A percentile compares a stretch with the other conserved stretches of the same genome.
Conservation (phyloP, 2,329 filamentous ascomycete genomes). For the Chaetothyriales sp. region DNA sequence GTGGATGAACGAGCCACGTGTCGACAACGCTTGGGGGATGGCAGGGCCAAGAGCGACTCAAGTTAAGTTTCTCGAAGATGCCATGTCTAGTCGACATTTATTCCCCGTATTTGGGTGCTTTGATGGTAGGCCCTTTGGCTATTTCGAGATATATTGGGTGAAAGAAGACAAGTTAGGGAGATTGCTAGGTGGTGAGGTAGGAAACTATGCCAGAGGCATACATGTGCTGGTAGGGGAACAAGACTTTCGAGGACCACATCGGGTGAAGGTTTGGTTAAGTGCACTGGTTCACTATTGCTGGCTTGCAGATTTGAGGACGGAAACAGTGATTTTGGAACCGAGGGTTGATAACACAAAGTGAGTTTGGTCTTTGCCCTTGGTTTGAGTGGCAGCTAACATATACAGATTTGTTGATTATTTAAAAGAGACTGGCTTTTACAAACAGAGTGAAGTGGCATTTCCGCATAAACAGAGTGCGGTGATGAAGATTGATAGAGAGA, state of each 20-base stretch:
- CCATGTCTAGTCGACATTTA: constrained; percentile 55
- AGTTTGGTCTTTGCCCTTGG: constrained; percentile 22
- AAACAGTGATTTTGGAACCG: constrained; percentile 74
- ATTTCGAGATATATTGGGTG: constrained; percentile 97
- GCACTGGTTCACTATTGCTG: constrained; percentile 80
- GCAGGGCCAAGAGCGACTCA: constrained; percentile 43
- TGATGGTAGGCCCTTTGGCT: constrained; percentile 91
- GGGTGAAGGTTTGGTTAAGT: constrained; percentile 68
- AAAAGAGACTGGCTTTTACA: constrained; percentile 63
- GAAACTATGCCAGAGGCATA: constrained; percentile 75
- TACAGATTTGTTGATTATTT: constrained; percentile 57
- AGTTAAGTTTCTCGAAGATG: constrained; percentile 53
- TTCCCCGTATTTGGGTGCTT: constrained; percentile 89
- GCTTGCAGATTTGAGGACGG: constrained; percentile 63
- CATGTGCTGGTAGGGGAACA: constrained; percentile 86
- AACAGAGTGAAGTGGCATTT: constrained; percentile 73
- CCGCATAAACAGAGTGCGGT: constrained; percentile 87
- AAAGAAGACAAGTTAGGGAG: constrained; percentile 74
- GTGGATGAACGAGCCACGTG: constrained; percentile 81
- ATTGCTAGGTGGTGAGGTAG: constrained; percentile 49
- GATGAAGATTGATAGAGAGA: constrained; percentile 65
- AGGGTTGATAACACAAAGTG: constrained; percentile 83
- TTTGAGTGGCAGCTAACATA: constrained; percentile 1
- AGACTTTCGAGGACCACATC: constrained; percentile 67
- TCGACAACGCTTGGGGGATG: constrained; percentile 73